Evolutionary conservation across 441 rosid genomes (phyloP), one percentile per base, ranked within the genome.

Genomic region (Pelargonium fulgidum): DNA sequence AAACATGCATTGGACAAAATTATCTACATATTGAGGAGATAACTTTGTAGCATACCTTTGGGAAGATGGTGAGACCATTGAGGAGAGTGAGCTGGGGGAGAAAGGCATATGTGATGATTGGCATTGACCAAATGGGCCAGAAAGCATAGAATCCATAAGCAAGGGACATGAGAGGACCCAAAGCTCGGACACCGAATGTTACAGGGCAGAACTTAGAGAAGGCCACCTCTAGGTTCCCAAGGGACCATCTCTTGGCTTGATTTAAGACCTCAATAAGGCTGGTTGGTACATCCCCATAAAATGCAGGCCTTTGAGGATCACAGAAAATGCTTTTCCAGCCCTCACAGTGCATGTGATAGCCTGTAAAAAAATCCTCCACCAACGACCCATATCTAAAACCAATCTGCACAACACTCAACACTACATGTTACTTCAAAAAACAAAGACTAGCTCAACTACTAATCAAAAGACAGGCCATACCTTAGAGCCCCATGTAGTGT

Each of bases 351-450:
- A 86, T 70, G 16, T 48, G 52, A 62, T 72, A 92, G 0, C 96
- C 90, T 7, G 96, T 88, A 73, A 67, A 80, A 68, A 39, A 86
- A 70, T 92, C 95, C 80, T 92, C 98, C 3, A 84, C 87, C 65
- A 90, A 45, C 1, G 96, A 85, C 0, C 98, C 96, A 45, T 92
- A 92, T 70, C 86, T 75, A 16, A 79, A 82, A 0, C 98, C 98
- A 17, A 83, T 77, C 96, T 92, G 83, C 70, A 77, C 8, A 62
- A 44, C 7, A 13, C 1, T 65, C 8, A 0, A 42, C 9, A 65
- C 16, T 29, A 5, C 39, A 64, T n/a, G 17, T 5, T 22, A 20
- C 19, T 22, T n/a, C 1, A 33, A 12, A 12, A 64, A 63, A 26
- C 5, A 33, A 0, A 33, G 39, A 33, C 39, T 33, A 33, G 39